These are phyloP conservation scores for Lasiodiplodia hormozganensis DNA, from an alignment of 2,329 filamentous ascomycete genomes.

Conservation along the genomic window DNA sequence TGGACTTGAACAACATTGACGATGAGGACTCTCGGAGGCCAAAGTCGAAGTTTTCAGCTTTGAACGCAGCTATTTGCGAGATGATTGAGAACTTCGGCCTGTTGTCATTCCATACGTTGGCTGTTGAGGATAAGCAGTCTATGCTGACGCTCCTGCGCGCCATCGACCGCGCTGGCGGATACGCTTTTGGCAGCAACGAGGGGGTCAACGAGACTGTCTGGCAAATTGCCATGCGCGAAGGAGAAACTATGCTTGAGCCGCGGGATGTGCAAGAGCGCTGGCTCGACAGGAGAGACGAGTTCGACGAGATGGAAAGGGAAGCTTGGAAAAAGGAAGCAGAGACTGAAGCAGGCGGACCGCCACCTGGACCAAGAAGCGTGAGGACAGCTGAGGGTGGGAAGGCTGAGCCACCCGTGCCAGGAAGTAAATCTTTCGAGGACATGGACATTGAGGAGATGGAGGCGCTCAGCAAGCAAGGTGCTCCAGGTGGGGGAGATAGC, in stretches of 20 bases:
- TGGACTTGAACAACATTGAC: slow-evolving; percentile 9
- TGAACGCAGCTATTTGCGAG: slow-evolving; percentile 86
- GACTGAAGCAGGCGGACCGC: slow-evolving; percentile 37
- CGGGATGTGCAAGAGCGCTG: slow-evolving; percentile 94
- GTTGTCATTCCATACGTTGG: slow-evolving; percentile 89
- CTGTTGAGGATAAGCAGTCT: slow-evolving; percentile 94
- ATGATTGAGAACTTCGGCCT: slow-evolving; percentile 90
- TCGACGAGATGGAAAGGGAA: slow-evolving; percentile 79
- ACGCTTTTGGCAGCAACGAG: slow-evolving; percentile 85
- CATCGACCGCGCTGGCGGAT: slow-evolving; percentile 90
- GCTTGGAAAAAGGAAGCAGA: slow-evolving; percentile 78
- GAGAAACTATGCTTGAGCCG: slow-evolving; percentile 74
- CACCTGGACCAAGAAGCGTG: slow-evolving; percentile 19
- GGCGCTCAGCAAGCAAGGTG: slow-evolving; percentile 39
- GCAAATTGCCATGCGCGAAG: slow-evolving; percentile 88
- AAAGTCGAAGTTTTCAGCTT: slow-evolving; percentile 73
- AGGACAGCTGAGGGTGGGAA: slow-evolving; percentile 30
- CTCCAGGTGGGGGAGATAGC: slow-evolving; percentile 51
- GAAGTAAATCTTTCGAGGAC: slow-evolving; percentile 36
- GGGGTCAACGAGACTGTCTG: slow-evolving; percentile 96
- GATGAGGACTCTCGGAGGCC: slow-evolving; percentile 32
- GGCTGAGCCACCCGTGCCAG: slow-evolving; percentile 8
- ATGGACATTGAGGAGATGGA: slow-evolving; percentile 48
- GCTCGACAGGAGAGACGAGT: slow-evolving; percentile 88
- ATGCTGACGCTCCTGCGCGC: slow-evolving; percentile 92